Base-by-base conservation (phyloP, 305 asterid genomes). In the Stenogyne calaminthoides region DNA sequence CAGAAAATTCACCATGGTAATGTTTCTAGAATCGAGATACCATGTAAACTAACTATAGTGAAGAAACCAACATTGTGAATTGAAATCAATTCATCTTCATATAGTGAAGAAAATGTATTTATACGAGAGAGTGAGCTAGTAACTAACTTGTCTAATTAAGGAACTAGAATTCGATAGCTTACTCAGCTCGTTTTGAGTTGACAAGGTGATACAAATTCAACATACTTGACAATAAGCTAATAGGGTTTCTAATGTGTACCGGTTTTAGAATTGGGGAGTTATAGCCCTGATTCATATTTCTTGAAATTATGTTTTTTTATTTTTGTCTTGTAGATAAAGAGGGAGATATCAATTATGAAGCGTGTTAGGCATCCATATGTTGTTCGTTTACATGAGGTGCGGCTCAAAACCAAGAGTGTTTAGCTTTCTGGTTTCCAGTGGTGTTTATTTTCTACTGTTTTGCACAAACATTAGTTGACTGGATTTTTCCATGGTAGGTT, bases 311-410 rank as follows among this genome's bases (percentile, higher is more conserved):
- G 20, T 66, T 39, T 83, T 83, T 60, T 57, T 58, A 77, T 75
- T 77, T 40, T 64, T 55, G 40, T 81, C 57, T 60, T 86, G 88
- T 93, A 95, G 99, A 95, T 95, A 67, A 95, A 95, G 88, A 90
- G 80, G 87, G 99, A 95, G 86, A 95, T 95, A 77, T 92, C 96
- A 11, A 95, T 95, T 71, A 95, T 95, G 99, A 95, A 92, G 91
- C 91, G 93, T 70, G 98, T 95, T 76, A 80, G 96, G 71, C 99
- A 95, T 85, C 99, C 97, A 8, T 64, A 85, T 80, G 85, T 95
- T 73, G 96, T 95, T 80, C 98, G 96, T 67, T 83, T 95, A 52
- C 97, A 95, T 32, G 98, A 95, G 99, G 99, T 88, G 85, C 78
- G 62, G 69, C 68, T 81, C 71, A 70, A 66, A 70, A 57, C 67